A percentile compares a stretch with the other conserved stretches of the same genome.
Conservation (phyloP, 202 grass and related monocot species). For the Musa balbisiana region DNA sequence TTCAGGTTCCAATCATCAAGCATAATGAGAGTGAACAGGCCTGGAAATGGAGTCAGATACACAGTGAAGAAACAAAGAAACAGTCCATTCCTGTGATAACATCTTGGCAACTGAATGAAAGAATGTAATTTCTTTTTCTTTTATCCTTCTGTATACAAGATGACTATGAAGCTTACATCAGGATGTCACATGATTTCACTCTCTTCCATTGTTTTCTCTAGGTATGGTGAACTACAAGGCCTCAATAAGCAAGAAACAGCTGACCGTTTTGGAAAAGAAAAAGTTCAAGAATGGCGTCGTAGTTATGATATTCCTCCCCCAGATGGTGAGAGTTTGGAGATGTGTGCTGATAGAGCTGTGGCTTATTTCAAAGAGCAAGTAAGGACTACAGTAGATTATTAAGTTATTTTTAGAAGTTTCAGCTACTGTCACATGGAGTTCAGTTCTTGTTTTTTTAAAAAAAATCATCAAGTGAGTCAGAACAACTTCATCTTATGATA, state of each 20-base stretch:
- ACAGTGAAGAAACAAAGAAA: slow-evolving; percentile 66
- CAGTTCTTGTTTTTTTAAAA: not conserved
- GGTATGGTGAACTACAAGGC: slow-evolving; percentile 88
- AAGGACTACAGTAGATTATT: not conserved
- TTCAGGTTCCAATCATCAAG: slow-evolving; percentile 70
- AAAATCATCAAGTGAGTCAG: not conserved
- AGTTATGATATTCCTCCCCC: slow-evolving; percentile 84
- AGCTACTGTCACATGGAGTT: not conserved
- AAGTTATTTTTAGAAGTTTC: not conserved
- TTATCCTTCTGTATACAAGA: not conserved
- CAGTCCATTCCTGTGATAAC: slow-evolving; percentile 86
- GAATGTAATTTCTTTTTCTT: slow-evolving; percentile 53
- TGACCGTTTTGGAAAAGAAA: slow-evolving; percentile 61
- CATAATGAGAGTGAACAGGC: slow-evolving; percentile 65
- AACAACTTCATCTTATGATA: not conserved
- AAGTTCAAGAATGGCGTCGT: slow-evolving; percentile 88
- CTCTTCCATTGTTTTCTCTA: slow-evolving; percentile 16
- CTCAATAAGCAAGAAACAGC: slow-evolving; percentile 95
- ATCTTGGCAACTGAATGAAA: slow-evolving; percentile 83
- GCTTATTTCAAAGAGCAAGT: slow-evolving; percentile 87
- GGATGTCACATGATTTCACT: no score
- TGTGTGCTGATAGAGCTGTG: slow-evolving; percentile 84
- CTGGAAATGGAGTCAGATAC: slow-evolving; percentile 63
- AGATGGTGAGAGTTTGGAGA: slow-evolving; percentile 77
- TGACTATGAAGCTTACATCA: not conserved